Evolutionary conservation across 1,139 yeast species (phyloP).

Genomic region (Yamadazyma epiphylla): DNA sequence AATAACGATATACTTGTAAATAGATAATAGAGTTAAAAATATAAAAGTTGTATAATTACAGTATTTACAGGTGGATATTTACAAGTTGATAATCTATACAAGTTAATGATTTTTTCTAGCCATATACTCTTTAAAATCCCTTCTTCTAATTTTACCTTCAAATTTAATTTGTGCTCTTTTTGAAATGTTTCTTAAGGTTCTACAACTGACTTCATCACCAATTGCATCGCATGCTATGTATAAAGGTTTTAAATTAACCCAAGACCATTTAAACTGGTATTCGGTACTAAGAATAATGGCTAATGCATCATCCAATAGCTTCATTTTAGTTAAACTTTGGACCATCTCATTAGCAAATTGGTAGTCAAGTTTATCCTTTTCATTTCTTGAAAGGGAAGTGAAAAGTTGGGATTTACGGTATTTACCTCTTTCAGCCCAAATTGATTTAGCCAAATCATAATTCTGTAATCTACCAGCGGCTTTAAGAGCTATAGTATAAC

Average conservation of each 20-base stretch:
- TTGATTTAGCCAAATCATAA: constrained; percentile 53
- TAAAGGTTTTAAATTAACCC: constrained; percentile 49
- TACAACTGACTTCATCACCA: constrained; percentile 43
- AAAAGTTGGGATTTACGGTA: constrained; percentile 57
- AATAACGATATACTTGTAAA: too few species aligned
- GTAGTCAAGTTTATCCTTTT: constrained; percentile 55
- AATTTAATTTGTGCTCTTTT: constrained; percentile 29
- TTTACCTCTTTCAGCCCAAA: constrained; percentile 77
- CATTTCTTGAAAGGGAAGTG: constrained; percentile 29
- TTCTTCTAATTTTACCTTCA: constrained; percentile 38
- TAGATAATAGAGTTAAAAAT: neutral
- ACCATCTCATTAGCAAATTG: constrained; percentile 68
- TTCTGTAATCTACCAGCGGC: constrained; percentile 59
- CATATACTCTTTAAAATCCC: constrained; percentile 28
- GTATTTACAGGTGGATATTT: too few species aligned
- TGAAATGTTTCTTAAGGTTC: constrained; percentile 34
- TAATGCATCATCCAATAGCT: constrained; percentile 64
- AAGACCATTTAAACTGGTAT: constrained; percentile 70
- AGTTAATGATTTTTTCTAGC: constrained; percentile 28
- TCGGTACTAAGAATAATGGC: constrained; percentile 64
- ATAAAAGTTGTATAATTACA: too few species aligned
- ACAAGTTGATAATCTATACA: constrained; percentile 15
- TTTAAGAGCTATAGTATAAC: constrained; percentile 61
- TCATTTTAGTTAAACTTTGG: constrained; percentile 45
- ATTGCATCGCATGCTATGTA: constrained; percentile 44